Evolutionary conservation across 768 basidiomycete genomes (phyloP).

Genomic region (Hericium coralloides): DNA sequence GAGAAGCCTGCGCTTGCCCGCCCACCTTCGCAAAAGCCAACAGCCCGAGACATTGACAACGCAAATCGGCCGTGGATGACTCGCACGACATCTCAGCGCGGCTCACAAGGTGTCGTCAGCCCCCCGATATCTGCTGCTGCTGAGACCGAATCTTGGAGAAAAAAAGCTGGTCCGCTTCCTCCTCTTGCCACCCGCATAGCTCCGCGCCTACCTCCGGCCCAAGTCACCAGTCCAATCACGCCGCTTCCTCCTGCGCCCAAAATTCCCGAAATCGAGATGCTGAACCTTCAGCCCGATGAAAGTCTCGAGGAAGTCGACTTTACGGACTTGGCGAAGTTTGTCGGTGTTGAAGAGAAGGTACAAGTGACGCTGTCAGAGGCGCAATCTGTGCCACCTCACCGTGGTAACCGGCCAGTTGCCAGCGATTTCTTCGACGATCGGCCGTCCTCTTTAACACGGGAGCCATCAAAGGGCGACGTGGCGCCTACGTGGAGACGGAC

Average conservation of each 20-base stretch:
- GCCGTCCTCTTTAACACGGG: background rate
- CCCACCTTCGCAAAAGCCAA: slow-evolving; percentile 19
- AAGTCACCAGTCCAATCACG: slow-evolving; percentile 28
- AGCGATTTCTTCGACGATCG: slow-evolving; percentile 67
- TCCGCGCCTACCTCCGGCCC: slow-evolving; percentile 20
- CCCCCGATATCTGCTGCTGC: background rate
- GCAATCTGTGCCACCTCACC: slow-evolving; percentile 18
- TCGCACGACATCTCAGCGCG: slow-evolving; percentile 12
- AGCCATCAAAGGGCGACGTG: slow-evolving; percentile 24
- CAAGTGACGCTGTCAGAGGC: slow-evolving; percentile 11
- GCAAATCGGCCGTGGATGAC: slow-evolving; percentile 2
- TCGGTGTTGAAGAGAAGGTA: slow-evolving; percentile 31
- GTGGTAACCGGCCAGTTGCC: slow-evolving; percentile 43
- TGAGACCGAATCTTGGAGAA: slow-evolving; percentile 61
- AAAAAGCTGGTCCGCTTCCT: slow-evolving; percentile 31
- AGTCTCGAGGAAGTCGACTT: slow-evolving; percentile 78
- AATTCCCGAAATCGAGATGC: slow-evolving; percentile 25
- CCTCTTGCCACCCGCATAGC: slow-evolving; percentile 17
- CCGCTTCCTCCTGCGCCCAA: slow-evolving; percentile 17
- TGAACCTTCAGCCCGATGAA: slow-evolving; percentile 43
- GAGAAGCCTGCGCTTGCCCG: slow-evolving; percentile 11
- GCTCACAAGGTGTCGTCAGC: slow-evolving; percentile 1
- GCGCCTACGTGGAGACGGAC: slow-evolving; percentile 37
- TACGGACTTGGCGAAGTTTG: slow-evolving; percentile 63
- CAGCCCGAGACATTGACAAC: slow-evolving; percentile 14